Evolutionary conservation across 371 early-diverging fungal species (phyloP).

Genomic region (Lichtheimia hyalospora): DNA sequence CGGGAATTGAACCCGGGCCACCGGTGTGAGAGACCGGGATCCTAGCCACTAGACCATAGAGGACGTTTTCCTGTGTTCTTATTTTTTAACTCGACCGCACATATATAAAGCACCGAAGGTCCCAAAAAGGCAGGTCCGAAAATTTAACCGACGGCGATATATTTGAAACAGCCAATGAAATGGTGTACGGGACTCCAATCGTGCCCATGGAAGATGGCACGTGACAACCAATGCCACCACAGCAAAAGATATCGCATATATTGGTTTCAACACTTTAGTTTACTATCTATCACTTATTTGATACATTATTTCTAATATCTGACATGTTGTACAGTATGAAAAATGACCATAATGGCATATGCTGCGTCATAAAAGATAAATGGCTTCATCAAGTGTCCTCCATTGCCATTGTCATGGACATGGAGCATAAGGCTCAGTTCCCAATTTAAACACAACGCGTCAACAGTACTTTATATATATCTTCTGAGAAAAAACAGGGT

Average conservation of each 20-base stretch:
- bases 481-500: too few species aligned
- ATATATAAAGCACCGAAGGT: background rate
- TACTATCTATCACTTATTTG: background rate
- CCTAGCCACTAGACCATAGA: slow-evolving; percentile 20
- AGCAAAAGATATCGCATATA: too few species aligned
- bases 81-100: background rate
- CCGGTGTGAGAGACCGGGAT: slow-evolving; percentile 20
- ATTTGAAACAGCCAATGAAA: background rate
- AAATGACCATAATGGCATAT: too few species aligned
- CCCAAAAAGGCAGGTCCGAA: background rate
- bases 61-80: background rate
- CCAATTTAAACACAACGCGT: too few species aligned
- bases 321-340: too few species aligned
- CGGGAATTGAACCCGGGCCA: slow-evolving; percentile 22
- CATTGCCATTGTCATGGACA: too few species aligned
- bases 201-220: background rate
- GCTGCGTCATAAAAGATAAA: background rate
- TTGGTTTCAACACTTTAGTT: background rate
- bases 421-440: too few species aligned
- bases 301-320: background rate
- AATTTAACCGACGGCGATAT: too few species aligned
- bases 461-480: too few species aligned
- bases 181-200: background rate
- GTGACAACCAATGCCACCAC: too few species aligned
- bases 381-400: too few species aligned